phyloP scores from a whole-genome alignment of 208 protist genomes.

The Leptomonas pyrrhocoris region DNA sequence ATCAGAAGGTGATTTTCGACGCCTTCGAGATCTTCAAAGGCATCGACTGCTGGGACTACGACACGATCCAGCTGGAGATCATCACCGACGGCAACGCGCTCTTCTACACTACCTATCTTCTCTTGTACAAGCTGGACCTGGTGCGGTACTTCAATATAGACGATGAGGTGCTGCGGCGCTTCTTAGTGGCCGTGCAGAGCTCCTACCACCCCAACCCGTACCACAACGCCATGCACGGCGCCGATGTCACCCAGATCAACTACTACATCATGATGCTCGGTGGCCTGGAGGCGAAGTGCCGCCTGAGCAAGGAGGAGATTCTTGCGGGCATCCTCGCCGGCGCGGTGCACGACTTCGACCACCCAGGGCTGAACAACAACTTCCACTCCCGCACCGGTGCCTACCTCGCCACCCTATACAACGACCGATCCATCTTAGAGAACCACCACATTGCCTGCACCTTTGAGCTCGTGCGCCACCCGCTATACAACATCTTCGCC shows the following conservation, averaged over 20 bases:
- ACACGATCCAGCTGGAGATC: slow-evolving; percentile 86
- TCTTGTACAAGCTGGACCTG: slow-evolving; percentile 90
- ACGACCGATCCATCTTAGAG: slow-evolving; percentile 94
- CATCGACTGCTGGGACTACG: slow-evolving; percentile 89
- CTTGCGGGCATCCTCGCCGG: slow-evolving; percentile 90
- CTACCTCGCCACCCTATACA: slow-evolving; percentile 93
- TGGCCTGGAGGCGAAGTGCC: slow-evolving; percentile 67
- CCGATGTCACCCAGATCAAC: slow-evolving; percentile 93
- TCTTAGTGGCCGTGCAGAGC: slow-evolving; percentile 82
- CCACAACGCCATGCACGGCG: slow-evolving; percentile 93
- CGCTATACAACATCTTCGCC: slow-evolving; percentile 86
- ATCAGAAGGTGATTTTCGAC: slow-evolving; percentile 59
- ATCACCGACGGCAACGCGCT: slow-evolving; percentile 89
- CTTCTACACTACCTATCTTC: slow-evolving; percentile 84
- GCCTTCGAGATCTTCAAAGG: slow-evolving; percentile 85
- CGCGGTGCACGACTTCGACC: slow-evolving; percentile 96
- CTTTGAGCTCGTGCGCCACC: slow-evolving; percentile 85
- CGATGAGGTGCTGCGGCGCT: slow-evolving; percentile 80
- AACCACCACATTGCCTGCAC: slow-evolving; percentile 92
- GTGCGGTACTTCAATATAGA: slow-evolving; percentile 85
- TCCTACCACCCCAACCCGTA: slow-evolving; percentile 93
- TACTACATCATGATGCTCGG: slow-evolving; percentile 92
- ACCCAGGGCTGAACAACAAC: slow-evolving; percentile 97
- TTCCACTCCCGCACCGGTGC: slow-evolving; percentile 94
- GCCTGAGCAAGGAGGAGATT: slow-evolving; percentile 88